A percentile compares a stretch with the other conserved stretches of the same genome.
These are phyloP conservation scores for Phaseolus lunatus DNA, from an alignment of 306 rosid genomes.

Conservation along the genomic window DNA sequence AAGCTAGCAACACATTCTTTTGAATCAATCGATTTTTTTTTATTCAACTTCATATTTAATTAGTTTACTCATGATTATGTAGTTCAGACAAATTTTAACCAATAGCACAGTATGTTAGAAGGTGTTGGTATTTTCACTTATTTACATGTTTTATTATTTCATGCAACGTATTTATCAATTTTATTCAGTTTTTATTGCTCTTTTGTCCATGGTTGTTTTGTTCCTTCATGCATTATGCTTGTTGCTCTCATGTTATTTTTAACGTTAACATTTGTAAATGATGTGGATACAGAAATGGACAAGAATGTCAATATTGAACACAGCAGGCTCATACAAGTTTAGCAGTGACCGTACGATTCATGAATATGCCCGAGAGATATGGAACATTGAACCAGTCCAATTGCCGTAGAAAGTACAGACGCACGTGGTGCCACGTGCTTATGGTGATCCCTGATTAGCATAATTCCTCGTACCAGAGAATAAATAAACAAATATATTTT, in stretches of 20 bases:
- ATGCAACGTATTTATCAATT: slow-evolving; percentile 26
- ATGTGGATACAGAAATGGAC: slow-evolving; percentile 83
- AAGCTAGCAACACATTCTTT: background rate
- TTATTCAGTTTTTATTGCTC: slow-evolving; percentile 26
- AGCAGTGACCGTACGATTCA: slow-evolving; percentile 98
- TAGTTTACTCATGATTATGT: background rate
- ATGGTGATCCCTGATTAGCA: slow-evolving; percentile 33
- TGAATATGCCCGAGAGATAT: slow-evolving; percentile 89
- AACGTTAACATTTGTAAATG: slow-evolving; percentile 40
- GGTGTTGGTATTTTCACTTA: background rate
- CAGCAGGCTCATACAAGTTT: slow-evolving; percentile 95
- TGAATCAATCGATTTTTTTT: background rate
- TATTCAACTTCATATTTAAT: background rate
- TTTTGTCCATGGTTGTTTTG: slow-evolving; percentile 5
- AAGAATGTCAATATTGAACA: slow-evolving; percentile 91
- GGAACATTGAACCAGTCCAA: slow-evolving; percentile 79
- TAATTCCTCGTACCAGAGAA: slow-evolving; percentile 15
- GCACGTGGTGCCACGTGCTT: slow-evolving; percentile 25
- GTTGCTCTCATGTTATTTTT: slow-evolving; percentile 28
- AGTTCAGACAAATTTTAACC: background rate
- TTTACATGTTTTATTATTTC: slow-evolving; percentile 16
- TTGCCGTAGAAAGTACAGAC: slow-evolving; percentile 53
- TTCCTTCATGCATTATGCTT: slow-evolving; percentile 9
- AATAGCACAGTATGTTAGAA: background rate
- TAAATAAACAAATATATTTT: slow-evolving; percentile 42